Evolutionary conservation across 768 basidiomycete genomes (phyloP).

Genomic region (Russula olivacea): DNA sequence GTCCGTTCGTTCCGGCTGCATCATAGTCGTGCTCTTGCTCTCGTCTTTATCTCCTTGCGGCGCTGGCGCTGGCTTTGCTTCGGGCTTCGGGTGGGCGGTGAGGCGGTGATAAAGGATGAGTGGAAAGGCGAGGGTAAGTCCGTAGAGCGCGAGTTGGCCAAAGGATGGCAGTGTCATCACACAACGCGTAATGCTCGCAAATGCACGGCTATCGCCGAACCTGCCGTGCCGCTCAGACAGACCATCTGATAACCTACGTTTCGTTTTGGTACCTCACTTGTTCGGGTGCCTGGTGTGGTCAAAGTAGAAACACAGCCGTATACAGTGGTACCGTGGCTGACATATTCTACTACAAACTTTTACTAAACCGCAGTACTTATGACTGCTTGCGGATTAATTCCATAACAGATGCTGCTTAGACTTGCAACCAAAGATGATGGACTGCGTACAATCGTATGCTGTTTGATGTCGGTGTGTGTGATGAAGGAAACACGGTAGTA

Average conservation of each 20-base stretch:
- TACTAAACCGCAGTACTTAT: no score
- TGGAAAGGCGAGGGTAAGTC: conserved; percentile 32
- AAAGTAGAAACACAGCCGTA: not conserved
- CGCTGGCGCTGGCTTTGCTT: conserved; percentile 5
- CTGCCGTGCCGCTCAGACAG: no score
- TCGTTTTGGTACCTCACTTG: not conserved
- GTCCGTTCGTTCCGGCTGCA: conserved; percentile 60
- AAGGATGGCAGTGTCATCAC: no score
- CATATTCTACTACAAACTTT: not conserved
- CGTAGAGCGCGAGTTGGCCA: no score
- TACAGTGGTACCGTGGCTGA: not conserved
- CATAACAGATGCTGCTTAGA: not conserved
- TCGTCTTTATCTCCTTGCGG: conserved; percentile 11
- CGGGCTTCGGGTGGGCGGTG: conserved; percentile 12
- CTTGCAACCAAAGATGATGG: not conserved
- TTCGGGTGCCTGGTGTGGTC: not conserved
- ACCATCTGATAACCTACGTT: no score
- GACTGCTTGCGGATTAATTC: no score
- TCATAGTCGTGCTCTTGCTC: conserved; percentile 48
- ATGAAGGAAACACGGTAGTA: not conserved
- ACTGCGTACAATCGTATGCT: not conserved
- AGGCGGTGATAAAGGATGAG: conserved; percentile 27
- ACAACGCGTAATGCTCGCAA: not conserved
- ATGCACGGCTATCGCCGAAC: conserved; percentile 1
- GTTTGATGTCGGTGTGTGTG: not conserved